Evolutionary conservation across 495 filamentous ascomycete genomes (phyloP).

Genomic region (Aspergillus egyptiacus): DNA sequence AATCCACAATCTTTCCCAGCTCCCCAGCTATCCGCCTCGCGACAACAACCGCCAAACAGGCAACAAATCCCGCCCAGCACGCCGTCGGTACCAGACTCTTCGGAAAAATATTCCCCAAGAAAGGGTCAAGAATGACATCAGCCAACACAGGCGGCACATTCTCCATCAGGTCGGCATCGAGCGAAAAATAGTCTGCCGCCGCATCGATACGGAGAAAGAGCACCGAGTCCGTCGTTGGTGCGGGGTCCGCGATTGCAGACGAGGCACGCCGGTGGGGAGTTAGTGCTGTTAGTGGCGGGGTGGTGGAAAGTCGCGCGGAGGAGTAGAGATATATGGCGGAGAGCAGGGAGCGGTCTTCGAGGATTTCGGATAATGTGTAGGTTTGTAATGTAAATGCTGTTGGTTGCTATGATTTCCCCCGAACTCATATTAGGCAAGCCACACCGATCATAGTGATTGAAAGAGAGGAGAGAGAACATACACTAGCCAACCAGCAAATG

Average conservation of each 20-base stretch:
- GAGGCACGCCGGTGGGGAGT: not conserved
- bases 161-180: conserved; percentile 67
- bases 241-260: conserved; percentile 17
- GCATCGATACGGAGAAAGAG: conserved; percentile 75
- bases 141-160: conserved; percentile 66
- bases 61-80: conserved; percentile 52
- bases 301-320: conserved; percentile 36
- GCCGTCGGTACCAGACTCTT: conserved; percentile 62
- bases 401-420: conserved; percentile 68
- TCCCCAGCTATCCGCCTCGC: conserved; percentile 28
- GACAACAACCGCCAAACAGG: conserved; percentile 44
- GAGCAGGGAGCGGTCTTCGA: conserved; percentile 55
- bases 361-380: conserved; percentile 51
- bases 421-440: not conserved
- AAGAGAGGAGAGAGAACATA: conserved; percentile 54
- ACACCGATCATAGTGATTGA: not conserved
- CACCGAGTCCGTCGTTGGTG: conserved; percentile 43
- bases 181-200: conserved; percentile 77
- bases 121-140: conserved; percentile 89
- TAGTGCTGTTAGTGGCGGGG: not conserved
- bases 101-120: conserved; percentile 64
- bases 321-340: conserved; percentile 60
- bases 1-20: conserved; percentile 24
- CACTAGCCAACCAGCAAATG: conserved; percentile 89
- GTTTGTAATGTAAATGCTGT: conserved; percentile 68